Evolutionary conservation across 2,329 filamentous ascomycete genomes (phyloP), one percentile per base, ranked within the genome.

Genomic region (Neurospora sp.): DNA sequence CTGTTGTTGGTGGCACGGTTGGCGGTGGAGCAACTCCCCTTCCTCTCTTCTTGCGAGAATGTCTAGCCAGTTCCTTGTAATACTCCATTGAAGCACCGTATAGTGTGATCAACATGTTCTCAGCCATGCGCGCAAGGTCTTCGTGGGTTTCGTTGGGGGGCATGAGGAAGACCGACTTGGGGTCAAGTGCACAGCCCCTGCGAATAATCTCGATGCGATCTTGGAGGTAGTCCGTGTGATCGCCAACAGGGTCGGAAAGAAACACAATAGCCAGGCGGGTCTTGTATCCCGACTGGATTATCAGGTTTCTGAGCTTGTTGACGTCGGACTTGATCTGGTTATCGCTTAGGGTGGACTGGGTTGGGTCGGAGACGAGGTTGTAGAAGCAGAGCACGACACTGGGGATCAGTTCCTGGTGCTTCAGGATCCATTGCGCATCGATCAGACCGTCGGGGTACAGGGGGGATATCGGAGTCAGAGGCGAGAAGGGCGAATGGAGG

Each of bases 31-130:
- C 89, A 19, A 89, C 85, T 8, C 92, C 91, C 71, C 93, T 87
- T 66, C 91, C 91, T 74, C 92, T 91, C 83, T 98, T 98, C 78
- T 96, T 91, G 74, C 94, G 89, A 10, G 91, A 86, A 82, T 97
- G 95, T 71, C 97, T 94, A n/a, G 93, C 93, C 13, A 98, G 85
- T 75, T 99, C 95, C 66, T 94, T 87, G 79, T 98, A 98, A 80
- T 97, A 97, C 76, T 99, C 96, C 66, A 95, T 83, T 23, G 92
- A 89, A 23, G 89, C 84, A 1, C 90, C 88, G 71, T 95, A 93
- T 66, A 97, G 79, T 0, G 90, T 86, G 1, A 87, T 83, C 66
- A 97, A 83, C 52, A 97, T 87, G 68, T 87, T 91, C 69, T 90
- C 88, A 0, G 91, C 89, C 73, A 95, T 93, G 8, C 89, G 87